phyloP scores from a whole-genome alignment of 2,329 filamentous ascomycete species.

The Cordyceps farinosa region DNA sequence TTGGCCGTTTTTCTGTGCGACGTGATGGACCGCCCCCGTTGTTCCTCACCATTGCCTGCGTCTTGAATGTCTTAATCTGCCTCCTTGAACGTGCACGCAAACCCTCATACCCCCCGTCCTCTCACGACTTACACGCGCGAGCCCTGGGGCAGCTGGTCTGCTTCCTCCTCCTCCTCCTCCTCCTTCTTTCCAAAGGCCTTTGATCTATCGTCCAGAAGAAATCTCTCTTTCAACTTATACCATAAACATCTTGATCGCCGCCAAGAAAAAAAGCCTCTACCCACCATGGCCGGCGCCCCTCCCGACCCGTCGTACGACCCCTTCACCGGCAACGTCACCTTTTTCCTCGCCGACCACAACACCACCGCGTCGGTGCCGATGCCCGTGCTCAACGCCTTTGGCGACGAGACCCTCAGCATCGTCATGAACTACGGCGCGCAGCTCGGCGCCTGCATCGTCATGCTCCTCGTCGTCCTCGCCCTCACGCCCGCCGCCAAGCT shows the following conservation, averaged over 20 bases:
- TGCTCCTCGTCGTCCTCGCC: conserved; percentile 62
- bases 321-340: conserved; percentile 33
- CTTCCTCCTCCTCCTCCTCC: neutral
- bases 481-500: conserved; percentile 66
- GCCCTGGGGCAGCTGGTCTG: neutral
- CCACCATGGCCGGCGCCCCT: neutral
- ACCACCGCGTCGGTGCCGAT: conserved; percentile 33
- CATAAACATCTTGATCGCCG: neutral
- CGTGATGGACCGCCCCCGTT: no score
- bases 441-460: conserved; percentile 63
- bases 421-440: conserved; percentile 66
- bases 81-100: no score
- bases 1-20: no score
- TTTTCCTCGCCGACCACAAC: conserved; percentile 32
- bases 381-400: conserved; percentile 31
- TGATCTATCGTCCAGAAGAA: neutral
- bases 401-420: conserved; percentile 32
- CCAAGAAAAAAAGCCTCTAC: neutral
- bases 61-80: no score
- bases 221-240: no score
- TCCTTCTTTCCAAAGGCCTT: neutral
- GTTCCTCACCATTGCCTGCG: no score
- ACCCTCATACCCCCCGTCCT: no score
- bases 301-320: conserved; percentile 31
- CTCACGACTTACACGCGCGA: neutral